Percentiles rank a stretch among this genome's conserved stretches.
phyloP scores from a whole-genome alignment of 2,329 filamentous ascomycete genomes.

The Hirsutella thompsonii region DNA sequence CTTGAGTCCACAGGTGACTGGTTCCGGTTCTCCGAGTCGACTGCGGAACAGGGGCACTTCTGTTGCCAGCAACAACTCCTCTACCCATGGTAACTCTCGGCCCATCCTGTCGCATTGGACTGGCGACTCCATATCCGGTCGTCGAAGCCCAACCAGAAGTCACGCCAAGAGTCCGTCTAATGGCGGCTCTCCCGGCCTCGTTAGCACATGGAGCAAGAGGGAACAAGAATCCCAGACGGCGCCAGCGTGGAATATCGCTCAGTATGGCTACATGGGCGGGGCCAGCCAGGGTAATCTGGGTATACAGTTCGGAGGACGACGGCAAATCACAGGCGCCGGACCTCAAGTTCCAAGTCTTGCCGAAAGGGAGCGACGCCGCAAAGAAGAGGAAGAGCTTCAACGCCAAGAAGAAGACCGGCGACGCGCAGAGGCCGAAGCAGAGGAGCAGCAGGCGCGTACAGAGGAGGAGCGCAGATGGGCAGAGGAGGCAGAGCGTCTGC shows the following conservation, averaged over 20 bases:
- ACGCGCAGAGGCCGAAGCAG: constrained; percentile 33
- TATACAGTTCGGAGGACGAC: constrained; percentile 78
- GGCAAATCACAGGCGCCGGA: constrained; percentile 79
- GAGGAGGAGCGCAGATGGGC: constrained; percentile 58
- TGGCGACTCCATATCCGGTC: constrained; percentile 36
- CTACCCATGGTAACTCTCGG: constrained; percentile 26
- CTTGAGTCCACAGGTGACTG: constrained; percentile 56
- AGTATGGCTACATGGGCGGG: constrained; percentile 97
- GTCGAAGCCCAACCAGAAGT: constrained; percentile 50
- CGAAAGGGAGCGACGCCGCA: constrained; percentile 65
- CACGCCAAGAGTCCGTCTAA: constrained; percentile 29
- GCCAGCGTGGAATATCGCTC: constrained; percentile 95
- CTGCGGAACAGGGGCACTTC: constrained; percentile 35
- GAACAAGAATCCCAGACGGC: constrained; percentile 67
- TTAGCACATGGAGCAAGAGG: constrained; percentile 86
- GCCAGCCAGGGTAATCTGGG: constrained; percentile 93
- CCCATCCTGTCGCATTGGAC: constrained; percentile 34
- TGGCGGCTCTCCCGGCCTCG: constrained; percentile 36
- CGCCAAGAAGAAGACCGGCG: constrained; percentile 36
- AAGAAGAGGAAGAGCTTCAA: constrained; percentile 48
- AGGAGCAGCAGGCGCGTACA: constrained; percentile 47
- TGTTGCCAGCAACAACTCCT: constrained; percentile 46
- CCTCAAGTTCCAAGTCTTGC: constrained; percentile 69
- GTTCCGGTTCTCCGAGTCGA: constrained; percentile 33
- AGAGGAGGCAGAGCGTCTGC: constrained; percentile 45